Base-by-base conservation (phyloP, 2,329 filamentous ascomycete genomes). In the Mycogone perniciosa region DNA sequence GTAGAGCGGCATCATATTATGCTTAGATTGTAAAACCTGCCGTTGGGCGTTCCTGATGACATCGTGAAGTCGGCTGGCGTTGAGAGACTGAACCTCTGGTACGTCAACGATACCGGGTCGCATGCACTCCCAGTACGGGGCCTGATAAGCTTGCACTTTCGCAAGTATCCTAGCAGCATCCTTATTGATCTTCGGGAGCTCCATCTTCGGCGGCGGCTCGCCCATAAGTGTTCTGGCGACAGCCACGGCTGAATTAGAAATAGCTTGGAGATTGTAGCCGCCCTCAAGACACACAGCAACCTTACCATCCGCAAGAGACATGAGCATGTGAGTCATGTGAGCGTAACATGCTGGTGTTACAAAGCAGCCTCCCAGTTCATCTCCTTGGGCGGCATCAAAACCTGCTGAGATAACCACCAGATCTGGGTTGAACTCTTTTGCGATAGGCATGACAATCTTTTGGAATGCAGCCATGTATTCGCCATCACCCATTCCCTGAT, bases 301-400 rank as follows among this genome's bases (percentile, higher is more conserved):
- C 64, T 91, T 96, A 30, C 93, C 93, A 41, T 84, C 79, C 1
- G 93, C 92, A 20, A 99, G 76, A 2, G 89, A 90, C 91, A 96
- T 97, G 44, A 99, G 80, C 92, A 97, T 96, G 64, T 96, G 90
- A 11, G 93, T 97, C 93, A 99, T 97, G 64, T 99, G 92, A 10
- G 91, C 89, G 65, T 97, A 99, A 64, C 93, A 95, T 4, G 84
- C 72, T 0, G 93, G 93, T 1, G 90, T 86, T 5, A 99, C 93
- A 62, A 89, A 92, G 66, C 93, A 99, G 31, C 88, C 89, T 46
- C 93, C 93, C 2, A 99, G 79, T 63, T 93, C 85, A 67, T 99
- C 93, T 9, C 93, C 93, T 57, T 88, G 88, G 0, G 93, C 93
- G 11, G 93, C 93, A 66, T 99, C 93, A 60, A 99, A 99, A 1